Conservation (phyloP, 225 moss, liverwort and hornwort species). For the Marchantia paleacea region DNA sequence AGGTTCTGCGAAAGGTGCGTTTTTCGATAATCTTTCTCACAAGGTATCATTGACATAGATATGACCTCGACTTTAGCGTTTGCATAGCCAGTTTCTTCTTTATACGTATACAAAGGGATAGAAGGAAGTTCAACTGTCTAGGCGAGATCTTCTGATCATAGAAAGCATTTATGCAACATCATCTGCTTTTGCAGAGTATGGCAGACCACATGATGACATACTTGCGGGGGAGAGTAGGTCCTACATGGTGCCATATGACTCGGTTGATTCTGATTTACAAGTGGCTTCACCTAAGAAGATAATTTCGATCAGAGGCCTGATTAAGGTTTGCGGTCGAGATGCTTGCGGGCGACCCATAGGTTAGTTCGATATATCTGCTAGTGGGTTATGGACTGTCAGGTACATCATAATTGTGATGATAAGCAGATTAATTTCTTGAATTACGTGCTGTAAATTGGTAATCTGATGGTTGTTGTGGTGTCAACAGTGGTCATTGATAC, state of each 20-base stretch:
- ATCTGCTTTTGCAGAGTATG: slow-evolving; percentile 21
- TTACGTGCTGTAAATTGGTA: background rate
- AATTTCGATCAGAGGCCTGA: slow-evolving; percentile 46
- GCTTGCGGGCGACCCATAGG: slow-evolving; percentile 40
- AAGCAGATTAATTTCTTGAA: background rate
- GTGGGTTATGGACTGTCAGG: background rate
- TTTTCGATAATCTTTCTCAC: background rate
- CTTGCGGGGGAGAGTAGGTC: slow-evolving; percentile 27
- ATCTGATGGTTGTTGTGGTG: background rate
- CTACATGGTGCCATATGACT: slow-evolving; percentile 44
- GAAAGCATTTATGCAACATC: background rate
- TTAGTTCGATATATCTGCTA: slow-evolving; percentile 8
- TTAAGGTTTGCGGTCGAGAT: slow-evolving; percentile 47
- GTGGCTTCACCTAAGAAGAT: slow-evolving; percentile 32
- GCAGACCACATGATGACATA: slow-evolving; percentile 27
- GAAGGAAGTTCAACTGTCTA: background rate
- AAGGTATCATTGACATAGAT: background rate
- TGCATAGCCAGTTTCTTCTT: background rate
- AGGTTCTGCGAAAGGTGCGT: slow-evolving; percentile 7
- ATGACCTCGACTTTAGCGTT: background rate
- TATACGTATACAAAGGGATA: background rate
- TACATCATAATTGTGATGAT: background rate
- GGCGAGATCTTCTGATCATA: too few species aligned
- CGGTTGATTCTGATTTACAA: slow-evolving; percentile 27
- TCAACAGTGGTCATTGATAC: slow-evolving; percentile 48